Base-by-base conservation (phyloP, 2,329 filamentous ascomycete species). In the Monilinia vaccinii-corymbosi region DNA sequence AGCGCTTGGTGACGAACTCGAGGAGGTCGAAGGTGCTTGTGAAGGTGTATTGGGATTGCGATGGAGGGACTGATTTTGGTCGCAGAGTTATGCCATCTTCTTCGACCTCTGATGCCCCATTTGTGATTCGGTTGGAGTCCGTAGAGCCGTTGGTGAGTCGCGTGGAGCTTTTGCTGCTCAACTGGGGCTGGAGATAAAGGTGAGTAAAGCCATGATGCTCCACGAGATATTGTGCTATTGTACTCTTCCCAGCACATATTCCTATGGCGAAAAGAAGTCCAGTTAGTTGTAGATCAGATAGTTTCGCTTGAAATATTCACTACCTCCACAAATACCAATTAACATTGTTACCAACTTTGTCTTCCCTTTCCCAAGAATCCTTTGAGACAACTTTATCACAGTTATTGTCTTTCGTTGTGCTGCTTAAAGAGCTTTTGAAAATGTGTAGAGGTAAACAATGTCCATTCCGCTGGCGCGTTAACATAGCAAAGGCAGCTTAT, bases 181-280 rank as follows among this genome's bases (percentile, higher is more conserved):
- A 34, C 4, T 65, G 60, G 34, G 64, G 60, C 9, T 69, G 74
- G 34, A 96, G 79, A 67, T 83, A 80, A 60, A 97, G 81, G 50
- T 83, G 83, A 62, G 82, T 84, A 75, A 97, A 99, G 63, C 83
- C 85, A 74, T 97, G 88, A 65, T 92, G 83, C 64, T 91, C 82
- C 65, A 92, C 83, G 10, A 99, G 83, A 72, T 96, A 97, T 58
- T 89, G 83, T 61, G 91, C 91, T 65, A 97, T 89, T 11, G 91
- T 90, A 71, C 85, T 86, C 77, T 97, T 97, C 70, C 94, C 94
- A 52, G 93, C 86, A 77, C 92, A 97, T 69, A 97, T 93, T 70
- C 89, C 92, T 94, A 45, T 45, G 18, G 28, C 34, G n/a, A 50
- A 58, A 44, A 10, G 10, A 6, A 28, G 25, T 28, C 25, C 25